These are phyloP conservation scores for Trametopsis cervina DNA, from an alignment of 768 basidiomycete genomes.

Conservation along the genomic window DNA sequence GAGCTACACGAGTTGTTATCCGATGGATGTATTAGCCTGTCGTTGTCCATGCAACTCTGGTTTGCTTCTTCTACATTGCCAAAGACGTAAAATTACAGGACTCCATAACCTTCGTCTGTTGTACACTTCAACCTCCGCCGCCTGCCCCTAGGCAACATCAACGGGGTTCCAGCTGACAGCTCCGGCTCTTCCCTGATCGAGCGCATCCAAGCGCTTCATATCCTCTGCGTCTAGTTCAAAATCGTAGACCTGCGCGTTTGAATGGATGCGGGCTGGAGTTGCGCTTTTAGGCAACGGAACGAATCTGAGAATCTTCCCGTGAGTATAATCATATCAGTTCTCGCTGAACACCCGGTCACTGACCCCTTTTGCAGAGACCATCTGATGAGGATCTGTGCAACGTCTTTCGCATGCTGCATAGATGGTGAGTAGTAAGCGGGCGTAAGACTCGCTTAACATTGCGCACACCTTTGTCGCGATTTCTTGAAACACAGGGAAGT, in stretches of 20 bases:
- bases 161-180: constrained; percentile 45
- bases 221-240: constrained; percentile 37
- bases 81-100: not conserved
- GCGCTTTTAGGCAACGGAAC: constrained; percentile 45
- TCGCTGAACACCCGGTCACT: constrained; percentile 13
- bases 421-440: not conserved
- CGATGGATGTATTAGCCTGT: not conserved
- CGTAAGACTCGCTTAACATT: not conserved
- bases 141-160: constrained; percentile 15
- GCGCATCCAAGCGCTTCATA: constrained; percentile 34
- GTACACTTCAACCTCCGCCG: not conserved
- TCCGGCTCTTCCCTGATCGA: constrained; percentile 40
- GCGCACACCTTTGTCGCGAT: constrained; percentile 41
- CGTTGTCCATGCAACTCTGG: not conserved
- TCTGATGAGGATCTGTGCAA: constrained; percentile 77
- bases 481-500: constrained; percentile 43
- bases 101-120: no score
- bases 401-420: constrained; percentile 39
- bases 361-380: constrained; percentile 88
- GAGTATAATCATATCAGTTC: not conserved
- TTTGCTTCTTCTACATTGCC: not conserved
- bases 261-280: constrained; percentile 32
- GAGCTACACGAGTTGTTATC: no score
- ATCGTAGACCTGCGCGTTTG: constrained; percentile 39
- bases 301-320: constrained; percentile 25